A percentile compares a stretch with the other conserved stretches of the same genome.
Conservation (phyloP, 768 basidiomycete genomes). For the Boletales sp. region DNA sequence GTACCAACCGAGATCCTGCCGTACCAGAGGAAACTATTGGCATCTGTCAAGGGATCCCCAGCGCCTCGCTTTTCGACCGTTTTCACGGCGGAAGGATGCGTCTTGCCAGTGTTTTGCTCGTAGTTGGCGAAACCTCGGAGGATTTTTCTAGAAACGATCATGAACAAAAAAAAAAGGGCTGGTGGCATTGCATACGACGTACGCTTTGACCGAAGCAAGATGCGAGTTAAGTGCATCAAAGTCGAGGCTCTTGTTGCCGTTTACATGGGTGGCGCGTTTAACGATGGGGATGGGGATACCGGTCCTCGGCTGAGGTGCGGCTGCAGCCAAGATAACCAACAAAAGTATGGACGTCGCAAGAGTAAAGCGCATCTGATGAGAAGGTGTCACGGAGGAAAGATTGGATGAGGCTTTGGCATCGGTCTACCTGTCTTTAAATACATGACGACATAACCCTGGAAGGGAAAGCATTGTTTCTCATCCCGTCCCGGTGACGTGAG, state of each 20-base stretch:
- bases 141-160: conserved; percentile 4
- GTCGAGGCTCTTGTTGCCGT: neutral
- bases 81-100: conserved; percentile 1
- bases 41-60: neutral
- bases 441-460: too few species aligned
- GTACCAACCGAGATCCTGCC: conserved; percentile 13
- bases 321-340: too few species aligned
- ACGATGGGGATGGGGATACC: too few species aligned
- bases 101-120: conserved; percentile 6
- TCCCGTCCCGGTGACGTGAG: too few species aligned
- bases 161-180: neutral
- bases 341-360: too few species aligned
- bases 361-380: too few species aligned
- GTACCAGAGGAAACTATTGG: conserved; percentile 4
- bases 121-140: neutral
- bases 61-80: neutral
- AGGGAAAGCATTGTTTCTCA: too few species aligned
- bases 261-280: too few species aligned
- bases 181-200: neutral
- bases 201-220: conserved; percentile 4
- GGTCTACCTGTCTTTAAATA: too few species aligned
- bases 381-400: too few species aligned
- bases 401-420: too few species aligned
- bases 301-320: too few species aligned
- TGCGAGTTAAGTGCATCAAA: conserved; percentile 7